Conservation (phyloP, 2,329 filamentous ascomycete species). For the Hirsutella minnesotensis region DNA sequence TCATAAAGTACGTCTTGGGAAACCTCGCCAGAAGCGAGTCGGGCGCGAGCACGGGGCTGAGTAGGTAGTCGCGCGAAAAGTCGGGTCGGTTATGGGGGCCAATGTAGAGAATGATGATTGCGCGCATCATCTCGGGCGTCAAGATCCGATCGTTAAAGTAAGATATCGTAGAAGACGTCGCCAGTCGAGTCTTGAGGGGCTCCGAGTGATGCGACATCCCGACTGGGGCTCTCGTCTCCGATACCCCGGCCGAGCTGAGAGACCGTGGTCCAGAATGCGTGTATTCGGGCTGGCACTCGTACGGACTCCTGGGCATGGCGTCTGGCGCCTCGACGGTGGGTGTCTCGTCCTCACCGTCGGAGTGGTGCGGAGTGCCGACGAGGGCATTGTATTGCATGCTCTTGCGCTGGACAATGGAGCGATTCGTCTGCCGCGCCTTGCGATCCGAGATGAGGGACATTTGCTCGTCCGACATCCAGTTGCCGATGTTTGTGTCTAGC, state of each 20-base stretch:
- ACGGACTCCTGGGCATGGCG: conserved; percentile 18
- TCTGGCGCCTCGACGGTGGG: conserved; percentile 14
- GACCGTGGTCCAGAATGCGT: conserved; percentile 32
- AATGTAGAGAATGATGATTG: conserved; percentile 97
- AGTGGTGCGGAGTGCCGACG: conserved; percentile 71
- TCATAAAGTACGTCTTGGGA: conserved; percentile 87
- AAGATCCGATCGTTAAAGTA: conserved; percentile 95
- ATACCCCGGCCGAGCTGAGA: conserved; percentile 10
- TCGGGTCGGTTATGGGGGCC: conserved; percentile 88
- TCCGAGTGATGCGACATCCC: conserved; percentile 39
- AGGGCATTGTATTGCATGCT: conserved; percentile 79
- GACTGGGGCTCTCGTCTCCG: conserved; percentile 5
- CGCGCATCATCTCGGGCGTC: conserved; percentile 95
- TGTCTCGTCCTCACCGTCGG: conserved; percentile 60
- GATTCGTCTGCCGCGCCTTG: conserved; percentile 64
- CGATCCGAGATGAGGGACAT: conserved; percentile 88
- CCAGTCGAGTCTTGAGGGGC: conserved; percentile 70
- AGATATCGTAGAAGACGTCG: conserved; percentile 93
- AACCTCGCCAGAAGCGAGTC: conserved; percentile 75
- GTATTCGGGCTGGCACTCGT: conserved; percentile 29
- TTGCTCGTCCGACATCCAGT: conserved; percentile 98
- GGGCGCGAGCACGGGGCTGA: conserved; percentile 82
- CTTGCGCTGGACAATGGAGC: conserved; percentile 68
- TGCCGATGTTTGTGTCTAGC: conserved; percentile 93
- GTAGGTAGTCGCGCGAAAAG: conserved; percentile 80